phyloP scores from a whole-genome alignment of 2,329 filamentous ascomycete genomes.

The Dothiorella sarmentorum region DNA sequence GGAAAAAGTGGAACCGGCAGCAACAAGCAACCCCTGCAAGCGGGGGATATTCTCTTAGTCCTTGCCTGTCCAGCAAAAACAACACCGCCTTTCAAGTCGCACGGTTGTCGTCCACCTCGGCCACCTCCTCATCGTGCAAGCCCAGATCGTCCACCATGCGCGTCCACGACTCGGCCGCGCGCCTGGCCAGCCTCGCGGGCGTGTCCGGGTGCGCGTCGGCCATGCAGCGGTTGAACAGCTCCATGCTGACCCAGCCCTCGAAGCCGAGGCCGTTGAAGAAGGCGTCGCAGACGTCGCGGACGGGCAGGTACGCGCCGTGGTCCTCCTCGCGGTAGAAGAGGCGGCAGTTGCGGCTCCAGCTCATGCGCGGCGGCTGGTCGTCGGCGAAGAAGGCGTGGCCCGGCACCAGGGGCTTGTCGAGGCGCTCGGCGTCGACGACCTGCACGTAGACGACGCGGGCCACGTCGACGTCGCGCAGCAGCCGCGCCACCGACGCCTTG shows the following conservation, averaged over 20 bases:
- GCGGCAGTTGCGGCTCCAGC: slow-evolving; percentile 72
- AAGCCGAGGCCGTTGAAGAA: slow-evolving; percentile 64
- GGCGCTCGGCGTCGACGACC: slow-evolving; percentile 68
- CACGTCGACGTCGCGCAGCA: slow-evolving; percentile 56
- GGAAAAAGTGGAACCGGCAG: background rate
- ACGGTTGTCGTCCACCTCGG: background rate
- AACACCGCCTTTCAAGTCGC: background rate
- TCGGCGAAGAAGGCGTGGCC: slow-evolving; percentile 58
- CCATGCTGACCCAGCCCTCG: slow-evolving; percentile 67
- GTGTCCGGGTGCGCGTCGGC: slow-evolving; percentile 49
- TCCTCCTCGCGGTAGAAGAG: slow-evolving; percentile 64
- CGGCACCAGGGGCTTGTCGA: slow-evolving; percentile 54
- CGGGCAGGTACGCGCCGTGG: slow-evolving; percentile 64
- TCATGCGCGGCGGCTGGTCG: slow-evolving; percentile 65
- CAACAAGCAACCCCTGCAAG: too few relatives aligned
- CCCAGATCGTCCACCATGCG: slow-evolving; percentile 43
- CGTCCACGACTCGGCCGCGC: slow-evolving; percentile 52
- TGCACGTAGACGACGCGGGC: slow-evolving; percentile 72
- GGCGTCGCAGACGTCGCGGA: slow-evolving; percentile 57
- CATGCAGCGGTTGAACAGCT: slow-evolving; percentile 64
- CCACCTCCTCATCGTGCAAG: background rate
- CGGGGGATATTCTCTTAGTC: background rate
- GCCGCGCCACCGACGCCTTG: slow-evolving; percentile 50
- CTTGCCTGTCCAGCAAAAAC: too few relatives aligned
- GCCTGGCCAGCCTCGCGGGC: slow-evolving; percentile 54